phyloP scores from a whole-genome alignment of 2,329 filamentous ascomycete genomes.

The Mycosphaerella sp. region DNA sequence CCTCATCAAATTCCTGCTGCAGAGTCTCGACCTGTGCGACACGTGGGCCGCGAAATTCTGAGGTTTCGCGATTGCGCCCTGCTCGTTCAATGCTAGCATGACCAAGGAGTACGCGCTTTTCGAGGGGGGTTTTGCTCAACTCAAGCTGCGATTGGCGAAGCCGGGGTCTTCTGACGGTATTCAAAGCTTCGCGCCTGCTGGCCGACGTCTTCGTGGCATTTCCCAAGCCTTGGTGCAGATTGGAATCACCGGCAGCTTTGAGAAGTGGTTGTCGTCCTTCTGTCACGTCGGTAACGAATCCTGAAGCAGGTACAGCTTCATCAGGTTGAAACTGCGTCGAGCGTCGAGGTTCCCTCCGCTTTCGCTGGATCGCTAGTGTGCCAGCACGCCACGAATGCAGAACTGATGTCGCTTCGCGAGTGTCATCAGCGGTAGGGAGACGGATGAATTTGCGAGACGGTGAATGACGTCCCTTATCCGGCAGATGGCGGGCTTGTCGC shows the following conservation, averaged over 20 bases:
- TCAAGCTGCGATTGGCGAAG: not conserved
- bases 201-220: not conserved
- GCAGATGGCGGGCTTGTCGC: conserved; percentile 45
- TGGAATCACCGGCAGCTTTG: not conserved
- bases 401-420: conserved; percentile 47
- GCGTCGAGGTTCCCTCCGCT: not conserved
- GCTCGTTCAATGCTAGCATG: not conserved
- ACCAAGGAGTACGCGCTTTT: not conserved
- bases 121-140: not conserved
- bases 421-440: conserved; percentile 49
- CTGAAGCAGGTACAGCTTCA: not conserved
- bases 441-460: conserved; percentile 49
- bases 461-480: conserved; percentile 47
- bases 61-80: not conserved
- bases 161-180: not conserved
- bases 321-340: not conserved
- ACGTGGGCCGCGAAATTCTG: conserved; percentile 18
- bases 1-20: conserved; percentile 35
- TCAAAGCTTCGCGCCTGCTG: not conserved
- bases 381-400: conserved; percentile 50
- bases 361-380: conserved; percentile 15
- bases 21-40: conserved; percentile 41
- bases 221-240: not conserved
- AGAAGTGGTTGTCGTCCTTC: not conserved
- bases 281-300: not conserved